phyloP scores from a whole-genome alignment of 225 moss, liverwort and hornwort species.

The Anthoceros angustus region DNA sequence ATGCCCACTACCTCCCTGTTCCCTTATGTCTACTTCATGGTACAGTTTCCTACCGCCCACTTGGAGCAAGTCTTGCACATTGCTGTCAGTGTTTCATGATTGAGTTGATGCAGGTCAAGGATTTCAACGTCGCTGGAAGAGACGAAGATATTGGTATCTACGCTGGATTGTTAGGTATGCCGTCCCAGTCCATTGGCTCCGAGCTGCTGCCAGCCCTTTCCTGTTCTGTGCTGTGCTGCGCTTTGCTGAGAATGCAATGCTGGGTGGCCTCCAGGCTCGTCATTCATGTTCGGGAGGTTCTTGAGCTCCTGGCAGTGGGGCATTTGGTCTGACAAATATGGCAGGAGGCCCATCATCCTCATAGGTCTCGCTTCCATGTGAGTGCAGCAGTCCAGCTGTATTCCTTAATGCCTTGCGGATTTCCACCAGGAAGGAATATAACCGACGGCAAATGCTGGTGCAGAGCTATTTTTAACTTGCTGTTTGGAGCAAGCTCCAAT shows the following conservation, averaged over 20 bases:
- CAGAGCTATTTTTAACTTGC: neutral
- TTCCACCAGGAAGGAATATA: too few relatives aligned
- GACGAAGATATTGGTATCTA: constrained; percentile 1
- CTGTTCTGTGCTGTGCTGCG: neutral
- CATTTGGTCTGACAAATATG: neutral
- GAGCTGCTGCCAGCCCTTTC: neutral
- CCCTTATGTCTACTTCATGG: constrained; percentile 1
- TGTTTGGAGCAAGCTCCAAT: neutral
- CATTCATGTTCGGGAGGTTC: neutral
- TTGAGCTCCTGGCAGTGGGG: neutral
- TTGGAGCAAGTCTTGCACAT: neutral
- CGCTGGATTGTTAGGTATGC: neutral
- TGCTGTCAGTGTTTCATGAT: neutral
- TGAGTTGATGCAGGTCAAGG: neutral
- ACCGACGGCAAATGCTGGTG: neutral
- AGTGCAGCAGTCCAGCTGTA: neutral
- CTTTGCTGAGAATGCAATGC: neutral
- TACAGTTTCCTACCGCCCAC: neutral
- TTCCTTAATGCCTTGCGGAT: neutral
- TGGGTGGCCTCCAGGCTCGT: neutral
- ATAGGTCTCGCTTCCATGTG: constrained; percentile 1
- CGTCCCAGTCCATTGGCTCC: neutral
- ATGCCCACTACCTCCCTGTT: neutral
- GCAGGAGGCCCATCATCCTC: neutral
- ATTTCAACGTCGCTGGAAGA: neutral